Evolutionary conservation across 1,284 basidiomycete species (phyloP).

Genomic region (Filobasidium uniguttulatum): DNA sequence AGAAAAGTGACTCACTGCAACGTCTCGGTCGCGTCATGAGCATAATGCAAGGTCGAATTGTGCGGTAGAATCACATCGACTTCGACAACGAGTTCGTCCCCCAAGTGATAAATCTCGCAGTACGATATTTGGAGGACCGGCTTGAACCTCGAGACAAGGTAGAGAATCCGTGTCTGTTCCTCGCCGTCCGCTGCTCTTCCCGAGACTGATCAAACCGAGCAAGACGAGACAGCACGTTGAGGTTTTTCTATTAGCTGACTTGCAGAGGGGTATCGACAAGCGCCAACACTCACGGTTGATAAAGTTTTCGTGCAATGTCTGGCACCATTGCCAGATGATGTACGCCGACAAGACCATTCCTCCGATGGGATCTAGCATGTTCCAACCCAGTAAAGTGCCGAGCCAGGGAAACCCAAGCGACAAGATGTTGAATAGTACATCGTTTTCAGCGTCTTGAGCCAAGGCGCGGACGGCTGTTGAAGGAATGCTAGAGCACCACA

Average conservation of each 20-base stretch:
- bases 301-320: constrained; percentile 39
- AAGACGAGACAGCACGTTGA: neutral
- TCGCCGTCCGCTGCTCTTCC: constrained; percentile 26
- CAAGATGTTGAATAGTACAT: constrained; percentile 44
- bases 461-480: constrained; percentile 36
- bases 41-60: constrained; percentile 35
- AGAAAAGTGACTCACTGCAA: constrained; percentile 23
- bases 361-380: constrained; percentile 39
- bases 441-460: constrained; percentile 43
- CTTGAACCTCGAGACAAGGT: constrained; percentile 39
- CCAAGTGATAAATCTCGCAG: constrained; percentile 37
- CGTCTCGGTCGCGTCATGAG: constrained; percentile 39
- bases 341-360: constrained; percentile 39
- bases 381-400: constrained; percentile 27
- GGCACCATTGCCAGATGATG: constrained; percentile 38
- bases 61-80: constrained; percentile 39
- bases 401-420: constrained; percentile 43
- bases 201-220: constrained; percentile 19
- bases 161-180: constrained; percentile 37
- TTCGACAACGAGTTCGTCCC: constrained; percentile 39
- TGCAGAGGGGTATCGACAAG: neutral
- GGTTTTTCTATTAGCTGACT: constrained; percentile 5
- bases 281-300: constrained; percentile 28
- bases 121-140: constrained; percentile 32
- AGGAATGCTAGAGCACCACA: constrained; percentile 34